Conservation (phyloP, 169 alveolate species). For the Plasmodium vivax region DNA sequence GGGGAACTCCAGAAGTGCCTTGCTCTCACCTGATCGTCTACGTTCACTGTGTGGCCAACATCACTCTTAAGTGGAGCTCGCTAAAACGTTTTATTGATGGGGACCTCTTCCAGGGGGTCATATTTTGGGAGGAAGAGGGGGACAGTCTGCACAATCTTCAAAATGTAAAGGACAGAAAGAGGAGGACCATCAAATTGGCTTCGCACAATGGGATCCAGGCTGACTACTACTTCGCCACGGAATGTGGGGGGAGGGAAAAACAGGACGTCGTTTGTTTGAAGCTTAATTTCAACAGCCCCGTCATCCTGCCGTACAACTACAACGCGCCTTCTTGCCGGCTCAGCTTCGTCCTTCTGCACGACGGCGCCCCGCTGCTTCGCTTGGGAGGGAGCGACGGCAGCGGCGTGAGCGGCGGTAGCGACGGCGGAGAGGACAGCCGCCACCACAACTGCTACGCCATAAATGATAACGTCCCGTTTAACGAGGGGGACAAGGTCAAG, state of each 20-base stretch:
- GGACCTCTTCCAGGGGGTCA: background rate
- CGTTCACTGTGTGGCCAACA: constrained; percentile 35
- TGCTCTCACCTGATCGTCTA: constrained; percentile 38
- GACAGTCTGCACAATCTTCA: background rate
- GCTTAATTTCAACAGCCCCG: constrained; percentile 17
- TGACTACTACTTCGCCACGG: background rate
- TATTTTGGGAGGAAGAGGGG: constrained; percentile 56
- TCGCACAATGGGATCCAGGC: constrained; percentile 2
- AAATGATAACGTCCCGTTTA: constrained; percentile 27
- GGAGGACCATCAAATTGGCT: constrained; percentile 20
- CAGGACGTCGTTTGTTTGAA: constrained; percentile 8
- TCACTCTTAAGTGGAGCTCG: background rate
- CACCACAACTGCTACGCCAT: background rate
- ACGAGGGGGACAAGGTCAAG: constrained; percentile 16
- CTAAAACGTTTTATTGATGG: background rate
- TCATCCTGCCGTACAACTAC: constrained; percentile 53
- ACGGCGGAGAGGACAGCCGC: background rate
- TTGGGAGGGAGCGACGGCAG: background rate
- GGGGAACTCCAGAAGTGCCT: background rate
- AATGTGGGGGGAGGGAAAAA: background rate
- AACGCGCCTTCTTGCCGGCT: background rate
- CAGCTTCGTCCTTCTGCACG: constrained; percentile 34
- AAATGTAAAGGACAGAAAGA: constrained; percentile 32
- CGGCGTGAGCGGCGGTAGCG: too few relatives aligned
- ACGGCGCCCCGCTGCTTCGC: constrained; percentile 16